Evolutionary conservation across 768 basidiomycete species (phyloP), one percentile per base, ranked within the genome.

Genomic region (Lactarius psammicola): DNA sequence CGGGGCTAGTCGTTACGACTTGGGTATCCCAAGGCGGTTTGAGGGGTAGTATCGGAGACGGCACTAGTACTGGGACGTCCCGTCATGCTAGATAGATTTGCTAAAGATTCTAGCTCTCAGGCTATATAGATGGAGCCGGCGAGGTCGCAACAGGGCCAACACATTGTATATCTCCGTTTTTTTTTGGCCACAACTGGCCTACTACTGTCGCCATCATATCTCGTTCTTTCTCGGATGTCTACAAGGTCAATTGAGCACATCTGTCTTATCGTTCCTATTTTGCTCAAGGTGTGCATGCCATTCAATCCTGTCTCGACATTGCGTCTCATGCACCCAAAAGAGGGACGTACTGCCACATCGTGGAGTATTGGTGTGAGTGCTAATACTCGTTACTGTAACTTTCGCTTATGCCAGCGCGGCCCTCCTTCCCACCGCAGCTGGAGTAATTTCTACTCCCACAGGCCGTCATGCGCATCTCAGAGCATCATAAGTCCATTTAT

Each of bases 391-490:
- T 23, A 1, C 20, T n/a, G 17, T 10, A 9, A 18, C 23, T 30
- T 56, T 40, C 28, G 23, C 55, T 49, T 42, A 33, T 58, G 20
- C 8, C 34, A 2, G 9, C 36, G 36, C 36, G 11, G 18, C 46
- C 20, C 4, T 49, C 66, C 36, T 51, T 54, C 68, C 38, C 38
- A 11, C 46, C n/a, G 4, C 72, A 90, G 88, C 89, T 56, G 91
- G 88, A 10, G 92, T 92, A 2, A 89, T 94, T 89, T 9, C 75
- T 94, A 8, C 82, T 93, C 3, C 81, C 94, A 4, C 90, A 93
- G 75, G 86, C 90, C 30, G 88, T 89, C 8, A 90, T 94, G 81
- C 92, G 94, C 69, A 82, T 94, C 26, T 84, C 90, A 49, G 93
- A 92, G 71, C 90, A 92, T 72, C 90, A 94, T 73, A 84, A 81